Percentiles rank a stretch among this genome's conserved stretches.
Conservation (phyloP, 1,284 basidiomycete species). For the Somion occarium region DNA sequence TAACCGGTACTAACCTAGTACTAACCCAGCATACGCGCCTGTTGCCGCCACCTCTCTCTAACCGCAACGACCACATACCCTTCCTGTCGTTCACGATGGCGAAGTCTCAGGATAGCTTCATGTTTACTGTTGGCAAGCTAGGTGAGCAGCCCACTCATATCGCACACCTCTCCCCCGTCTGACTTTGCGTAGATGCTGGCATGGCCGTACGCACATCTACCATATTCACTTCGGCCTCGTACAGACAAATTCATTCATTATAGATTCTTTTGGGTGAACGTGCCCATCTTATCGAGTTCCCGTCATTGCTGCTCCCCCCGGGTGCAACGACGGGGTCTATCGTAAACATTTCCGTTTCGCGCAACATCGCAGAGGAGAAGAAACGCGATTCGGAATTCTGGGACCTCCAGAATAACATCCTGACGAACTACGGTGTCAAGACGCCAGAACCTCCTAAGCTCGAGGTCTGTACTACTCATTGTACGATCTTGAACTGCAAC, state of each 20-base stretch:
- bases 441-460: constrained; percentile 73
- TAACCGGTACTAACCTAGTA: too few species aligned
- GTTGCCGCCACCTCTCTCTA: too few species aligned
- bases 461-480: constrained; percentile 40
- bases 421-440: constrained; percentile 66
- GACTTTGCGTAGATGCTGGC: constrained; percentile 55
- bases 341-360: constrained; percentile 89
- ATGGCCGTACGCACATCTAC: constrained; percentile 60
- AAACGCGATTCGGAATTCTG: constrained; percentile 78
- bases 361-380: constrained; percentile 80
- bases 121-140: constrained; percentile 71
- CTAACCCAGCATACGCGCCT: too few species aligned
- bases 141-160: constrained; percentile 33
- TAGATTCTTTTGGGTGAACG: constrained; percentile 89
- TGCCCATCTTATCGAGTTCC: constrained; percentile 94
- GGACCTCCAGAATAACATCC: constrained; percentile 76
- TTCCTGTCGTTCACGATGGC: constrained; percentile 15
- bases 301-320: constrained; percentile 86
- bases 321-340: constrained; percentile 92
- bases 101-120: constrained; percentile 48
- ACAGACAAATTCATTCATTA: not conserved
- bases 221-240: too few species aligned
- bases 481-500: not conserved
- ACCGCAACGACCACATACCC: constrained; percentile 4
- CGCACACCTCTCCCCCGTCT: too few species aligned